These are phyloP conservation scores for Saturnispora sanitii DNA, from an alignment of 805 yeast species.

Conservation along the genomic window DNA sequence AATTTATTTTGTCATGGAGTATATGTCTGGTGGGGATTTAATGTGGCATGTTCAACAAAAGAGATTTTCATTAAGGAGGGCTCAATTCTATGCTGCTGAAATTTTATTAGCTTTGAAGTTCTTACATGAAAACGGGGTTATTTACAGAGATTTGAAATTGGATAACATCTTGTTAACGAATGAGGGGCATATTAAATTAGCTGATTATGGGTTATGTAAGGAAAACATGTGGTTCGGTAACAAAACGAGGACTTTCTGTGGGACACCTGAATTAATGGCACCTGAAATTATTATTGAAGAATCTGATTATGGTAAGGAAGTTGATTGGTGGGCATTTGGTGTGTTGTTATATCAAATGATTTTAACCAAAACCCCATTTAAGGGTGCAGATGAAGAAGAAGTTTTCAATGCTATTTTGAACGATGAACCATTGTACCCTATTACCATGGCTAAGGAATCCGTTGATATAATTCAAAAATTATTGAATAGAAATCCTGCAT, in stretches of 20 bases:
- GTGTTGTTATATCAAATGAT: conserved; percentile 94
- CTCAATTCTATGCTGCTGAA: conserved; percentile 96
- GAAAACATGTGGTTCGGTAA: conserved; percentile 57
- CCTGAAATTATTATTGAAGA: conserved; percentile 87
- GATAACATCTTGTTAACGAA: conserved; percentile 87
- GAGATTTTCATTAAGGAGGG: conserved; percentile 79
- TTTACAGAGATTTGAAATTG: conserved; percentile 90
- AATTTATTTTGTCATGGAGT: conserved; percentile 97
- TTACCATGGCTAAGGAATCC: conserved; percentile 94
- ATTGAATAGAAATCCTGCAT: conserved; percentile 77
- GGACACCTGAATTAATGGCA: conserved; percentile 99
- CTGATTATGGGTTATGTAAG: conserved; percentile 95
- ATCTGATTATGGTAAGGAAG: conserved; percentile 85
- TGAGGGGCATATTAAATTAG: conserved; percentile 91
- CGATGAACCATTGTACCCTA: conserved; percentile 94
- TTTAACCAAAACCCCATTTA: conserved; percentile 91
- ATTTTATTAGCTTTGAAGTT: conserved; percentile 84
- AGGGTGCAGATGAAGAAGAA: conserved; percentile 84
- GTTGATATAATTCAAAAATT: conserved; percentile 89
- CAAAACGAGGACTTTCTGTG: conserved; percentile 92
- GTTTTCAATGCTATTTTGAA: conserved; percentile 92
- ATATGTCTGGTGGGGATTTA: conserved; percentile 93
- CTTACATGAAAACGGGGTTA: conserved; percentile 91
- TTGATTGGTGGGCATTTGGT: conserved; percentile 99
- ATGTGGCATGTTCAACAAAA: conserved; percentile 99